Evolutionary conservation across 257 asterid genomes (phyloP), one percentile per base, ranked within the genome.

Genomic region (Cordia subcordata): DNA sequence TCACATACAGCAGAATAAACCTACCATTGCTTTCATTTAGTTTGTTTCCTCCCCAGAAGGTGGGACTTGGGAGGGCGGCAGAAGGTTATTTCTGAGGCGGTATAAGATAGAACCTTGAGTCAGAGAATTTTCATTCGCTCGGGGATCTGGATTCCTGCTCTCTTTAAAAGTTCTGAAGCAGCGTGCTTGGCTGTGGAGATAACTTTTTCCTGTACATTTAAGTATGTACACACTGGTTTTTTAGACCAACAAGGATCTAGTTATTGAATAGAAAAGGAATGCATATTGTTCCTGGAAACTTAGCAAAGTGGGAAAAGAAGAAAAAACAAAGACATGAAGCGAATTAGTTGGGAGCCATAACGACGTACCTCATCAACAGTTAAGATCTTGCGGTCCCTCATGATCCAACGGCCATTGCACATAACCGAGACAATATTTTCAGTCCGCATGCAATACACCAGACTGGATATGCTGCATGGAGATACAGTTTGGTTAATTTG

Each of bases 381-480:
- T 57, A 75, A 39, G 56, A 85, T 79, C 37, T 72, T 82, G 62
- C 67, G 69, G 49, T 88, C 90, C 63, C 75, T 70, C 96, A 88
- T 85, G 62, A 88, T 76, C 95, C 94, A 85, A 13, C 73, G 77
- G 14, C 96, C 94, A 11, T 87, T 81, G 75, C 94, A 85, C 87
- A 85, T 79, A 23, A 88, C 71, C 0, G 92, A 82, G 17, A 72
- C 68, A 15, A 83, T 85, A 42, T 85, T 88, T 73, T 88, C 94
- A 17, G 77, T 79, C 50, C 96, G 82, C 94, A 82, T 77, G 81
- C 90, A 67, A 69, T 82, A 88, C 46, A 85, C 94, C 15, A 88
- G 87, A 79, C 90, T 83, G 42, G 94, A 88, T 56, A 88, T 82
- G 86, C 96, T 87, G 86, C 89, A 85, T 33, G 66, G 44, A 21